Evolutionary conservation across 768 basidiomycete genomes (phyloP).

Genomic region (Lactifluus hygrophoroides): DNA sequence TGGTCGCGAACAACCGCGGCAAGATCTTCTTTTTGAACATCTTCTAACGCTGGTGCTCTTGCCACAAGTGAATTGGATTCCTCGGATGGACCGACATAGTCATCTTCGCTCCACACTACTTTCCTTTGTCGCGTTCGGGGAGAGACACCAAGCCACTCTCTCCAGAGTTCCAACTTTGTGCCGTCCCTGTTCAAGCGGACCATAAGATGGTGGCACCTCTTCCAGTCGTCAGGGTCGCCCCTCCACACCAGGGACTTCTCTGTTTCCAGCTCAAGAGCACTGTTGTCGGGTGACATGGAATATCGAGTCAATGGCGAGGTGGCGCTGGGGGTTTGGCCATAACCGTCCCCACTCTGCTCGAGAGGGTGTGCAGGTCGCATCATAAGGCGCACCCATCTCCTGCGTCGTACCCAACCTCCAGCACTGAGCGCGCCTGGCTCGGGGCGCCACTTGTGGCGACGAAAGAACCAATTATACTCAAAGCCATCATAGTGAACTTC

Average conservation of each 20-base stretch:
- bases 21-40: conserved; percentile 32
- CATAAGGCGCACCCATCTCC: conserved; percentile 83
- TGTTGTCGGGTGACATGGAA: neutral
- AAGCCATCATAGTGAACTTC: conserved; percentile 78
- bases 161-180: conserved; percentile 69
- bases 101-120: conserved; percentile 44
- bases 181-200: conserved; percentile 54
- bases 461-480: conserved; percentile 78
- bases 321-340: neutral
- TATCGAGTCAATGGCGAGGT: neutral
- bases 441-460: conserved; percentile 56
- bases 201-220: conserved; percentile 45
- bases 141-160: conserved; percentile 50
- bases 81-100: conserved; percentile 22
- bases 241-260: conserved; percentile 37
- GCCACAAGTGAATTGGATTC: neutral
- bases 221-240: conserved; percentile 54
- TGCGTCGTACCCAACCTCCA: conserved; percentile 68
- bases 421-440: conserved; percentile 49
- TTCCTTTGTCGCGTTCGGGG: conserved; percentile 28
- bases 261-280: conserved; percentile 3
- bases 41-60: neutral
- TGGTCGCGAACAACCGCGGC: conserved; percentile 45
- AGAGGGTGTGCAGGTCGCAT: conserved; percentile 45
- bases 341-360: neutral